These are phyloP conservation scores for Phytopythium oedochilum DNA, from an alignment of 352 stramenopile species.

Conservation along the genomic window DNA sequence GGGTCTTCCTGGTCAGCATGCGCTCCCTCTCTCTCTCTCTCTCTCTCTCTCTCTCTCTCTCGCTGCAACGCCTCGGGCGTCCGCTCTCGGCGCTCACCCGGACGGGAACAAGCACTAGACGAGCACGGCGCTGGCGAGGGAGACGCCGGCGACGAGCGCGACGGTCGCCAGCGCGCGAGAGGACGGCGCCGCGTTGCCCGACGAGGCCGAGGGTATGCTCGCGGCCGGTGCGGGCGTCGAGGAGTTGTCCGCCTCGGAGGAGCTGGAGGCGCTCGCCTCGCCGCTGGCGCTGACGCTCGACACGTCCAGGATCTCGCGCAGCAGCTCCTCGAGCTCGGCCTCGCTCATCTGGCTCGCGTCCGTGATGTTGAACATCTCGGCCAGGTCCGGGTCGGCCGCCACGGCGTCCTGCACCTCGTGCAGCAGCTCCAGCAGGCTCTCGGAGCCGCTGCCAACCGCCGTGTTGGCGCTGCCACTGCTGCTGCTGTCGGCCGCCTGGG, in stretches of 20 bases:
- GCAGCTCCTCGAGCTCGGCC: conserved; percentile 22
- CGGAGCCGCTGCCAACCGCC: conserved; percentile 5
- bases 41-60: not conserved
- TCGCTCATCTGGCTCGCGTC: conserved; percentile 31
- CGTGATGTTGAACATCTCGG: conserved; percentile 32
- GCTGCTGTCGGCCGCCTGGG: conserved; percentile 13
- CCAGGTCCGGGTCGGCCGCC: conserved; percentile 21
- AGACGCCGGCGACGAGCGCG: not conserved
- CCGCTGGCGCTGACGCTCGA: conserved; percentile 10
- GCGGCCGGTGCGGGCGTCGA: conserved; percentile 5
- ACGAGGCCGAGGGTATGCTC: conserved; percentile 4
- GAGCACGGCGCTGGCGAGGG: not conserved
- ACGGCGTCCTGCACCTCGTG: conserved; percentile 29
- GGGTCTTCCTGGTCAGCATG: too few species aligned
- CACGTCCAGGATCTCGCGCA: conserved; percentile 20
- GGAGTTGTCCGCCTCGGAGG: conserved; percentile 10
- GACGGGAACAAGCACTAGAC: not conserved
- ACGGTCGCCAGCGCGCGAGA: not conserved
- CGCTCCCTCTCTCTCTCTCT: too few species aligned
- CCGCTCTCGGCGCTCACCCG: too few species aligned
- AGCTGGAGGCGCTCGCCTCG: conserved; percentile 8
- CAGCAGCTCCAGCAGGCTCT: conserved; percentile 25
- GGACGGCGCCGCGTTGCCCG: not conserved
- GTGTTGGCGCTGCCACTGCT: conserved; percentile 5
- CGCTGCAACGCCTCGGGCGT: not conserved